Conservation (phyloP, 257 asterid species). For the Gentiana straminea region DNA sequence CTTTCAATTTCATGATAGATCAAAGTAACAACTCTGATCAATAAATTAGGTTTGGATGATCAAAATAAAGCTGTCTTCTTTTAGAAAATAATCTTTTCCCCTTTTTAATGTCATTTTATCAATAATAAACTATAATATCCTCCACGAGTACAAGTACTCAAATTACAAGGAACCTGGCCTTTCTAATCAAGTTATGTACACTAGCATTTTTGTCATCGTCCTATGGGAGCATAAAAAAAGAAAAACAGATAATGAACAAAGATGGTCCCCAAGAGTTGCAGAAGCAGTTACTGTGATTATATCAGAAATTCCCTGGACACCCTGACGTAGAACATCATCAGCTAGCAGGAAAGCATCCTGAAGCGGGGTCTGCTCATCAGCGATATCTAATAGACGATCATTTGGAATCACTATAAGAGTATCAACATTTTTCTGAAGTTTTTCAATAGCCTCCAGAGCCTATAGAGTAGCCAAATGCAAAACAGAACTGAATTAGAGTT, state of each 20-base stretch:
- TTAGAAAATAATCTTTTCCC: not conserved
- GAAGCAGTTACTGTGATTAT: constrained; percentile 63
- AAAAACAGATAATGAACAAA: not conserved
- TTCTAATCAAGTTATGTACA: not conserved
- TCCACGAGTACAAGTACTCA: too few relatives aligned
- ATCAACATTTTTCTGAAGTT: constrained; percentile 92
- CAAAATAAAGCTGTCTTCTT: not conserved
- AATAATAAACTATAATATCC: too few relatives aligned
- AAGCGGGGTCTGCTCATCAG: constrained; percentile 87
- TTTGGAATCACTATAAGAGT: constrained; percentile 95
- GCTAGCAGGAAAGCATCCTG: constrained; percentile 99
- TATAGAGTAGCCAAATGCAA: constrained; percentile 21
- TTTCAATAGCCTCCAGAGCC: constrained; percentile 97
- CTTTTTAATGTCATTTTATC: too few relatives aligned
- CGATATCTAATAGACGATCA: constrained; percentile 88
- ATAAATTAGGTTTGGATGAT: too few relatives aligned
- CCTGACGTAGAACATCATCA: constrained; percentile 95
- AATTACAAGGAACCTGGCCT: too few relatives aligned
- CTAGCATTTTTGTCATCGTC: not conserved
- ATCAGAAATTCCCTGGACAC: constrained; percentile 98
- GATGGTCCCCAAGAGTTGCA: not conserved
- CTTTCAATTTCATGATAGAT: not conserved
- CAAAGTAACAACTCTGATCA: not conserved
- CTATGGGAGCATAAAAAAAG: not conserved
- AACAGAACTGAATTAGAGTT: not conserved